Conservation (phyloP, 352 stramenopile species). For the Globisporangium alternatum region DNA sequence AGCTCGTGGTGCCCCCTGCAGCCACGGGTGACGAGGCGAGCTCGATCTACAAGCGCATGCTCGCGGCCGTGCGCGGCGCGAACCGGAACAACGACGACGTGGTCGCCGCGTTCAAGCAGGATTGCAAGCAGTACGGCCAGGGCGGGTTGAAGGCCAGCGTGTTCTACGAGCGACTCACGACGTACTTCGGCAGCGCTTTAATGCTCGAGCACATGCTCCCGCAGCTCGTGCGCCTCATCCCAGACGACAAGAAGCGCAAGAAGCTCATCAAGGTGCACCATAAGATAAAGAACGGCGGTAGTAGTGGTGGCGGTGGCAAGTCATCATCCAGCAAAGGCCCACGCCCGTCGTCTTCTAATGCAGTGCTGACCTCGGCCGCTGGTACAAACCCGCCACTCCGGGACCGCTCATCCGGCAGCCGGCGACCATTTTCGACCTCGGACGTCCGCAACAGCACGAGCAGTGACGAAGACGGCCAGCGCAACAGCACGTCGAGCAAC, state of each 20-base stretch:
- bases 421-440: slow-evolving; percentile 37
- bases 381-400: slow-evolving; percentile 25
- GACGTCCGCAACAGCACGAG: slow-evolving; percentile 43
- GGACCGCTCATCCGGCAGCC: slow-evolving; percentile 22
- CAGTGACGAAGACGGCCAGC: slow-evolving; percentile 29
- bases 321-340: slow-evolving; percentile 7
- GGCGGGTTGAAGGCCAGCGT: slow-evolving; percentile 53
- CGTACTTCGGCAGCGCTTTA: slow-evolving; percentile 66
- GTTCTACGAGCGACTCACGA: slow-evolving; percentile 55
- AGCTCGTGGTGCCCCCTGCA: slow-evolving; percentile 48
- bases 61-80: slow-evolving; percentile 68
- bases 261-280: slow-evolving; percentile 63
- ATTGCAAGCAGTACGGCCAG: slow-evolving; percentile 77
- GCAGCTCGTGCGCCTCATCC: slow-evolving; percentile 72
- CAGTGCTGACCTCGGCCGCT: slow-evolving; percentile 23
- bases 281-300: slow-evolving; percentile 24
- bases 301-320: not conserved
- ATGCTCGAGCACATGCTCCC: slow-evolving; percentile 84
- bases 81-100: slow-evolving; percentile 75
- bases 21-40: slow-evolving; percentile 69
- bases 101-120: slow-evolving; percentile 66
- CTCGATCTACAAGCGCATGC: slow-evolving; percentile 78
- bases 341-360: slow-evolving; percentile 36
- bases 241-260: slow-evolving; percentile 71
- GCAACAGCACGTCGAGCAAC: slow-evolving; percentile 26